Evolutionary conservation across 1,139 yeast species (phyloP).

Genomic region (Kluyveromyces marxianus): DNA sequence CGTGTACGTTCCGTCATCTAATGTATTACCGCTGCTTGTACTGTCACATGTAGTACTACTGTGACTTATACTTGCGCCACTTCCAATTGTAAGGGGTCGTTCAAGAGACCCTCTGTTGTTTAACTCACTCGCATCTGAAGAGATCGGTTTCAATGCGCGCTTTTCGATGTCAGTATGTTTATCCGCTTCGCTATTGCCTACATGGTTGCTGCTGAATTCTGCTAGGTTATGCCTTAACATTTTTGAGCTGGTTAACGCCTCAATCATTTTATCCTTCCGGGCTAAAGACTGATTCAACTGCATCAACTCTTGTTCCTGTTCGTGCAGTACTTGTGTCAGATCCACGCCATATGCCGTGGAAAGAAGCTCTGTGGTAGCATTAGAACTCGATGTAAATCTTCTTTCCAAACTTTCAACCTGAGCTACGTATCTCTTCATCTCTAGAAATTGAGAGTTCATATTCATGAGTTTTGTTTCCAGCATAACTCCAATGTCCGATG

Average conservation of each 20-base stretch:
- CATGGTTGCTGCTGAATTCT: neutral
- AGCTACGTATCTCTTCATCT: slow-evolving; percentile 16
- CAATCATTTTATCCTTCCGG: slow-evolving; percentile 71
- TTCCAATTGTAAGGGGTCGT: neutral
- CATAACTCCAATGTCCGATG: slow-evolving; percentile 22
- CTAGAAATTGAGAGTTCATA: slow-evolving; percentile 21
- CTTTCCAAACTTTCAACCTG: slow-evolving; percentile 13
- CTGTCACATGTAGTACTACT: neutral
- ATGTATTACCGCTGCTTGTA: neutral
- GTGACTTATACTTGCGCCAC: neutral
- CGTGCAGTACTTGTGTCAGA: slow-evolving; percentile 36
- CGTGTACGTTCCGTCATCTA: neutral
- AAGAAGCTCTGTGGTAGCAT: neutral
- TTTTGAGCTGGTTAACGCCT: slow-evolving; percentile 58
- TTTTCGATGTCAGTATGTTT: neutral
- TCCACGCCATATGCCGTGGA: slow-evolving; percentile 2
- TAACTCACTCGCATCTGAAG: neutral
- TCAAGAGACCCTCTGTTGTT: neutral
- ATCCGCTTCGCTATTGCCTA: neutral
- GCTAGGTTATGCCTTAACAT: slow-evolving; percentile 34
- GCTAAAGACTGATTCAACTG: slow-evolving; percentile 56
- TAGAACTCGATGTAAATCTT: neutral
- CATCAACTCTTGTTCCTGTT: slow-evolving; percentile 62
- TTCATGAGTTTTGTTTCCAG: slow-evolving; percentile 24
- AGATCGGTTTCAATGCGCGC: neutral